A percentile compares a stretch with the other conserved stretches of the same genome.
These are phyloP conservation scores for Candida sonorensis DNA, from an alignment of 805 yeast genomes.

Conservation along the genomic window DNA sequence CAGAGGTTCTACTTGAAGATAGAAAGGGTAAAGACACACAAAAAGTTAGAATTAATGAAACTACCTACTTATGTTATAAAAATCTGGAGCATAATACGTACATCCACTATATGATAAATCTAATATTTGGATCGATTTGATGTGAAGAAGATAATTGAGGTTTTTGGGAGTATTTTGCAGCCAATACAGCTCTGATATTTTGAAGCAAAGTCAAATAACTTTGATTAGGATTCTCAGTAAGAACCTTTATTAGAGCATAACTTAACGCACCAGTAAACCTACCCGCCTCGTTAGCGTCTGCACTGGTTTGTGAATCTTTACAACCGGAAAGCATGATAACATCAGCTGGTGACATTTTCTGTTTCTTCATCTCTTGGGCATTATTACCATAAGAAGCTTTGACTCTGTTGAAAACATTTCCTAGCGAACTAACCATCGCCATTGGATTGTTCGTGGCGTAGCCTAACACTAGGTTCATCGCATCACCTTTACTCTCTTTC, in stretches of 20 bases:
- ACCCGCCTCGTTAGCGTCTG: slow-evolving; percentile 72
- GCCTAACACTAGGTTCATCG: slow-evolving; percentile 50
- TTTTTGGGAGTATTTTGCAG: slow-evolving; percentile 65
- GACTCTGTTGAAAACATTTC: slow-evolving; percentile 24
- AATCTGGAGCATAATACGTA: background rate
- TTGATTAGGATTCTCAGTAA: slow-evolving; percentile 56
- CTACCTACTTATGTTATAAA: background rate
- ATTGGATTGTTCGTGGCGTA: slow-evolving; percentile 53
- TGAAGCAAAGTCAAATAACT: slow-evolving; percentile 63
- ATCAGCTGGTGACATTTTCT: slow-evolving; percentile 71
- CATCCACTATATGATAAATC: slow-evolving; percentile 28
- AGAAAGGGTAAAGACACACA: no score
- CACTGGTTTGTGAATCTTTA: slow-evolving; percentile 77
- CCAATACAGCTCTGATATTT: slow-evolving; percentile 58
- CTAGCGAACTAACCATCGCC: slow-evolving; percentile 36
- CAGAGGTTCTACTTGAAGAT: no score
- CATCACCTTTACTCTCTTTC: slow-evolving; percentile 67
- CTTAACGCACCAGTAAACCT: slow-evolving; percentile 80
- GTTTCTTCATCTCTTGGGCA: slow-evolving; percentile 38
- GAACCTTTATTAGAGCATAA: slow-evolving; percentile 63
- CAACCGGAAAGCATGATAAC: slow-evolving; percentile 74
- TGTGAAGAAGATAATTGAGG: slow-evolving; percentile 80
- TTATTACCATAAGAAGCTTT: slow-evolving; percentile 25
- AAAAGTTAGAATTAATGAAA: background rate
- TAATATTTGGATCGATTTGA: slow-evolving; percentile 56